Evolutionary conservation across 1,139 yeast species (phyloP), one percentile per base, ranked within the genome.

Genomic region (Geotrichum reessii): DNA sequence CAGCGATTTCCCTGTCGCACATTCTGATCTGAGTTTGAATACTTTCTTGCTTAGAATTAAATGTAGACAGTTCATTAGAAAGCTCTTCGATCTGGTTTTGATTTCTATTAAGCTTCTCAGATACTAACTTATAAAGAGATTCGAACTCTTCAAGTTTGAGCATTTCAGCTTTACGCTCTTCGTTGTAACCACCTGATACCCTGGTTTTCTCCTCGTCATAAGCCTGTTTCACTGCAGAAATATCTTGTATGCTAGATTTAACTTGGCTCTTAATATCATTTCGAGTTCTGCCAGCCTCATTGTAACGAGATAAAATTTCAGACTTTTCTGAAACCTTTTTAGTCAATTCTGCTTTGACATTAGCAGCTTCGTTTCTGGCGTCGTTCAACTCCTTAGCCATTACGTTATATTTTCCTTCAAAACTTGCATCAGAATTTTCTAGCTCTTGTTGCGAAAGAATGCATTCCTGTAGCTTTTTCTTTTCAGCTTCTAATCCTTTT

Each of bases 21-120:
- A 21, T 14, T 2, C 44, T 27, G 12, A 58, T 48, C n/a, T 31
- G 40, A 3, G 14, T n/a, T 21, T 51, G 57, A 21, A 47, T 28
- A 8, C 63, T 47, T 40, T 58, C 61, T 14, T 53, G 25, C 27
- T 53, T 24, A n/a, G 56, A 24, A 1, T 66, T 60, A 31, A 66
- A 61, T 14, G 55, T 62, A 44, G 64, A 63, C 46, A 63, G 61
- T 47, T 63, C 63, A 14, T 17, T 40, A 14, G 61, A 47, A 6
- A 37, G 12, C 24, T 31, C 48, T n/a, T 19, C 31, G 50, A 53
- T 27, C 6, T 40, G 50, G 2, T 5, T 21, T 8, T 44, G 28
- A 24, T 49, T n/a, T 7, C 25, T 25, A 24, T 46, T n/a, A 21
- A 57, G 42, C 47, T 48, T 9, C 42, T 28, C 27, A 28, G 40